Evolutionary conservation across 2,329 filamentous ascomycete species (phyloP).

Genomic region (Arthroderma sp.): DNA sequence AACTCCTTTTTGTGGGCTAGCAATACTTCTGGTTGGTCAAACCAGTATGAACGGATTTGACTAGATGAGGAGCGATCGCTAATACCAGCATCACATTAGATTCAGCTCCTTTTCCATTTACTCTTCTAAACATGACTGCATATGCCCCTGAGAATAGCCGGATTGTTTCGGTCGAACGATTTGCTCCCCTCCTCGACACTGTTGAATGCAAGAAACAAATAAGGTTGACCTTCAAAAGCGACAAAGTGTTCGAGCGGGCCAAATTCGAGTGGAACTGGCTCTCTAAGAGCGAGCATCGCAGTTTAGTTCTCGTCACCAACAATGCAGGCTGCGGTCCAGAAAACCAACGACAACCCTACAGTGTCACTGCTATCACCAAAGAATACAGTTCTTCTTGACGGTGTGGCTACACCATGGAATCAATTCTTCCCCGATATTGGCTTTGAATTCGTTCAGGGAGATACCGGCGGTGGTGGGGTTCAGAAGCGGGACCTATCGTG

Average conservation of each 20-base stretch:
- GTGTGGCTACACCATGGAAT: no score
- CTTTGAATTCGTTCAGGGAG: no score
- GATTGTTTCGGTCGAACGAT: background rate
- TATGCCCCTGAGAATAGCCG: background rate
- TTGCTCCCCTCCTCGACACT: background rate
- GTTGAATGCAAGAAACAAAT: background rate
- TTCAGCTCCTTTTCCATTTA: background rate
- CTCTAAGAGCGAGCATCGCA: background rate
- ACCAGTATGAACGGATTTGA: no score
- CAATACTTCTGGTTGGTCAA: no score
- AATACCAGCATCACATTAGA: background rate
- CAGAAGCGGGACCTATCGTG: no score
- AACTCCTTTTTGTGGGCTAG: no score
- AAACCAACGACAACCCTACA: constrained; percentile 16
- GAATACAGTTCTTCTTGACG: no score
- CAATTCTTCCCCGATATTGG: no score
- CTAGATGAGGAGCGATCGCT: no score
- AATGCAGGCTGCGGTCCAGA: constrained; percentile 16
- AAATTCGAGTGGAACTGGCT: background rate
- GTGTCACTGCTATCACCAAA: background rate
- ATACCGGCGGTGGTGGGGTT: no score
- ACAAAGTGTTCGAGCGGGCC: background rate
- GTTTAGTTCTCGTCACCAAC: constrained; percentile 19
- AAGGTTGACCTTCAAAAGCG: background rate
- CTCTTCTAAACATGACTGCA: background rate